These are phyloP conservation scores for Saksenaea oblongispora DNA, from an alignment of 371 early-diverging fungal genomes.

Conservation along the genomic window DNA sequence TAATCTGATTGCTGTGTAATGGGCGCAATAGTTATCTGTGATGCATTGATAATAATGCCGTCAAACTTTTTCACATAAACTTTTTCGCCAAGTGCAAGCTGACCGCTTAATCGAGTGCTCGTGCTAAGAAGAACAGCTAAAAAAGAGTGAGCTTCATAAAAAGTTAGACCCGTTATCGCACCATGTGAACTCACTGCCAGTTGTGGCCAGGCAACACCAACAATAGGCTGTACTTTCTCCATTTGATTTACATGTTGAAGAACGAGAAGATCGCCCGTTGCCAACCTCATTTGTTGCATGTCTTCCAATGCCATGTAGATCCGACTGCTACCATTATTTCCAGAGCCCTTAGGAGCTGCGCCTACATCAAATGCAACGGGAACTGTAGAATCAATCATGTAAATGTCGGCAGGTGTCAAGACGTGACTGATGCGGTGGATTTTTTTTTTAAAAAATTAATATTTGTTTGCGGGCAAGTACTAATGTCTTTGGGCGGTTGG, in stretches of 20 bases:
- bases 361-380: neutral
- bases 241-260: constrained; percentile 23
- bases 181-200: constrained; percentile 23
- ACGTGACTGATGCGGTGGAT: too few species aligned
- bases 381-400: neutral
- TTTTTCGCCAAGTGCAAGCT: constrained; percentile 36
- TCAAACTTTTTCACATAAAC: constrained; percentile 11
- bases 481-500: too few species aligned
- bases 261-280: constrained; percentile 59
- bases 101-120: constrained; percentile 35
- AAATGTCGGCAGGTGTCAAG: too few species aligned
- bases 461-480: too few species aligned
- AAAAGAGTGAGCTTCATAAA: neutral
- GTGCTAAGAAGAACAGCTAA: constrained; percentile 39
- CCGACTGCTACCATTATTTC: constrained; percentile 13
- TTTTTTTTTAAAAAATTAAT: too few species aligned
- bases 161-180: neutral
- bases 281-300: constrained; percentile 45
- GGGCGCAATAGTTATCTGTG: neutral
- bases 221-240: constrained; percentile 12
- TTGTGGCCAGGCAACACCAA: constrained; percentile 54
- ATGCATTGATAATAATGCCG: neutral
- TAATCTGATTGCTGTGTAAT: neutral
- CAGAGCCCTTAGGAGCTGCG: neutral
- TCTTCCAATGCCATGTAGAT: constrained; percentile 48